These are phyloP conservation scores for Chytriomyces confervae DNA, from an alignment of 192 early-diverging fungal species.

Conservation along the genomic window DNA sequence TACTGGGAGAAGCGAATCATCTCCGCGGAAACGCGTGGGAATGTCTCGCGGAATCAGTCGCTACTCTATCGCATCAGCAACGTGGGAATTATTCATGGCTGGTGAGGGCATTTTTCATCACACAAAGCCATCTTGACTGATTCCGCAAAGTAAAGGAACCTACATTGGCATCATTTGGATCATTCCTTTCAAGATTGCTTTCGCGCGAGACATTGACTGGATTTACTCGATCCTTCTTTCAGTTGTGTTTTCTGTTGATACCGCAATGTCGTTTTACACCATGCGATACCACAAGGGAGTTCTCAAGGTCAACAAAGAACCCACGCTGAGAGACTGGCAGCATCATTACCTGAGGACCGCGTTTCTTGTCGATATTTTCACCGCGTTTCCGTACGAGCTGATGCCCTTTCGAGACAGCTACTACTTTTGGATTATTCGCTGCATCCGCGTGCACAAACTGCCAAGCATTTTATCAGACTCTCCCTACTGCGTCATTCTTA, in stretches of 20 bases:
- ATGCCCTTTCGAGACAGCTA: constrained; percentile 7
- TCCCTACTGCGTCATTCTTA: not conserved
- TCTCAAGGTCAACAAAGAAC: constrained; percentile 18
- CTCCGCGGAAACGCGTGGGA: no score
- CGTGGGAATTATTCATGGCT: no score
- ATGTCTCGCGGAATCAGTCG: no score
- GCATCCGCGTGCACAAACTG: constrained; percentile 14
- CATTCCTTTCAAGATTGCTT: constrained; percentile 24
- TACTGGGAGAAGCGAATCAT: no score
- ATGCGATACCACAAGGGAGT: constrained; percentile 20
- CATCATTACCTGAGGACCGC: not conserved
- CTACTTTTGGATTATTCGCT: not conserved
- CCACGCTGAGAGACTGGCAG: constrained; percentile 25
- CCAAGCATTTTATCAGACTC: constrained; percentile 5
- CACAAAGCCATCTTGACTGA: no score
- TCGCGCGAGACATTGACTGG: not conserved
- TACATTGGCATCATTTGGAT: constrained; percentile 19
- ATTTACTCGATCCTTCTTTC: constrained; percentile 13
- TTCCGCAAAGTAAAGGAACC: not conserved
- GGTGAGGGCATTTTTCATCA: no score
- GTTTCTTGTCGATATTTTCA: constrained; percentile 14
- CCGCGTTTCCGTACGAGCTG: constrained; percentile 22
- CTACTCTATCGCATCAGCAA: no score
- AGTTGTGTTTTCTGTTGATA: constrained; percentile 12
- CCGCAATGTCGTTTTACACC: constrained; percentile 14